Evolutionary conservation across 75 land plant species (phyloP), one percentile per base, ranked within the genome.

Genomic region (Adiantum capillusveneris): DNA sequence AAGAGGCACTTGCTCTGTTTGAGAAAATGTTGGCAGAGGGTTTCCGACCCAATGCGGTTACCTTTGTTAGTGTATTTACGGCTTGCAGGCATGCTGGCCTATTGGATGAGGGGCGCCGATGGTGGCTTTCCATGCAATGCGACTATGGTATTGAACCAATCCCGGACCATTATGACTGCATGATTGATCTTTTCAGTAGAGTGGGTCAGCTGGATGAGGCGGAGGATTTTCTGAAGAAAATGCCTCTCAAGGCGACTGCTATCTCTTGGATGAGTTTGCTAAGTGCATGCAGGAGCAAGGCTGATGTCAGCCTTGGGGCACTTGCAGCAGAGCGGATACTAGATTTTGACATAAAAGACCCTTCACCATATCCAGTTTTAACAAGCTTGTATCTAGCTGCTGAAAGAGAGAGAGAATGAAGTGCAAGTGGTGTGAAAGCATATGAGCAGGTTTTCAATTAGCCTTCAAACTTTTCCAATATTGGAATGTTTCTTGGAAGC

Each of bases 51-150:
- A 75, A 78, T 59, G 73, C 63, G 1, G 60, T 76, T 0, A 79
- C 82, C 7, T 81, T 76, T 57, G 29, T 79, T n/a, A 68, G 74
- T 46, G 64, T 73, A 28, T 44, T 81, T 17, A 75, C 81, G 6
- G 84, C 84, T 68, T 85, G 84, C 65, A 76, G 85, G 52, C 85
- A 82, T 66, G 71, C 81, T 9, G 81, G 85, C 20, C 34, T 78
- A 42, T 69, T 82, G 18, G 65, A 75, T 6, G 73, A 82, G 30
- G 85, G 85, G 1, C 48, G 56, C 14, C 24, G 22, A 3, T 75
- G 66, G 31, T 82, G 78, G 34, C 7, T 0, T 1, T 62, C 58
- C 49, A 82, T 82, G 85, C 65, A 65, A 41, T 13, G 71, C 20
- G 75, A 78, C 25, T 80, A 80, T 57, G 70, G 76, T 7, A 28